These are phyloP conservation scores for Alternaria ethzedia DNA, from an alignment of 2,329 filamentous ascomycete genomes.

Conservation along the genomic window DNA sequence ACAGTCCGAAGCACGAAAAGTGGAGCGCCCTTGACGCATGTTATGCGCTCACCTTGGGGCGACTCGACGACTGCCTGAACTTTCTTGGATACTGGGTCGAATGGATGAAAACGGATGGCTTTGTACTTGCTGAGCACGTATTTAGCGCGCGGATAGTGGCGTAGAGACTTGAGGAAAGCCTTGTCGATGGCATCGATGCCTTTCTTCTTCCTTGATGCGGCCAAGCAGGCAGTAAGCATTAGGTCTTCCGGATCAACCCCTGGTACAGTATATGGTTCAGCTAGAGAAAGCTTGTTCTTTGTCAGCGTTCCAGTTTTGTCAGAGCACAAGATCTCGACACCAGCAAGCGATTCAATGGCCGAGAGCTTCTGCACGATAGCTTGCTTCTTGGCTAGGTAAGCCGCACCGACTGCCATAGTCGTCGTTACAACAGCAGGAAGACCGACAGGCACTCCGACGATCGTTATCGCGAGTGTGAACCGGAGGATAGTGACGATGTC, in stretches of 20 bases:
- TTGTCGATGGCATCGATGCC: conserved; percentile 95
- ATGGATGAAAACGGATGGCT: conserved; percentile 83
- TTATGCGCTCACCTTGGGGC: conserved; percentile 81
- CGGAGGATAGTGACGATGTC: conserved; percentile 77
- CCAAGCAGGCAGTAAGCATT: conserved; percentile 89
- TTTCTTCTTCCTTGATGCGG: conserved; percentile 92
- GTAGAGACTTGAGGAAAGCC: conserved; percentile 87
- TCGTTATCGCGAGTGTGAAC: conserved; percentile 87
- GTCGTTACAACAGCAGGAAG: conserved; percentile 92
- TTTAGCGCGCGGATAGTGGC: conserved; percentile 84
- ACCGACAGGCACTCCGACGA: conserved; percentile 91
- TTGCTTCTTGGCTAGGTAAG: conserved; percentile 89
- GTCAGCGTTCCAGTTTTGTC: conserved; percentile 94
- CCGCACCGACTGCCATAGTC: conserved; percentile 92
- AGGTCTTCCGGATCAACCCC: conserved; percentile 87
- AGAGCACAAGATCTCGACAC: conserved; percentile 92
- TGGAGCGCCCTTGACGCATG: conserved; percentile 90
- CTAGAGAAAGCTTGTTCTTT: conserved; percentile 90
- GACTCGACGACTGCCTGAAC: conserved; percentile 84
- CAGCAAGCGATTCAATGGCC: conserved; percentile 88
- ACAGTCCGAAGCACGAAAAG: conserved; percentile 87
- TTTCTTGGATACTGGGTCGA: conserved; percentile 94
- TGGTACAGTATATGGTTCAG: conserved; percentile 81
- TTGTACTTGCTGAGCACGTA: conserved; percentile 80
- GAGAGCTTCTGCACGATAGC: conserved; percentile 93